A percentile compares a stretch with the other conserved stretches of the same genome.
phyloP scores from a whole-genome alignment of 1,139 yeast genomes.

The Yamadazyma trypodendri region DNA sequence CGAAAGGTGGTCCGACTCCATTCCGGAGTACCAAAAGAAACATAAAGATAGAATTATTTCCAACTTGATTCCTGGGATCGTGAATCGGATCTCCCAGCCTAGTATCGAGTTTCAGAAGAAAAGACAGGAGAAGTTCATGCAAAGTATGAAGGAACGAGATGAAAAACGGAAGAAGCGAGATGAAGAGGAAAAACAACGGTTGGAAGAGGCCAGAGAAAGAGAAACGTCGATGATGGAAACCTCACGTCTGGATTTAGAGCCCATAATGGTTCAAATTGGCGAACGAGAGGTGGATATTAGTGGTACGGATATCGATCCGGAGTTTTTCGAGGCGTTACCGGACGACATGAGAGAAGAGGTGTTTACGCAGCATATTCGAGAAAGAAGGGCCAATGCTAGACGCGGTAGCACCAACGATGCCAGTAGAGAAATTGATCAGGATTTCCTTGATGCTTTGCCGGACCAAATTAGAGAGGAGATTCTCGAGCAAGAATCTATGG shows the following conservation, averaged over 20 bases:
- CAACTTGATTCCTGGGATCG: conserved; percentile 50
- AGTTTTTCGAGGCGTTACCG: conserved; percentile 85
- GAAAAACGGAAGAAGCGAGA: conserved; percentile 21
- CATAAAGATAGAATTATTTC: conserved; percentile 38
- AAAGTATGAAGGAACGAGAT: conserved; percentile 34
- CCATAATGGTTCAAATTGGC: conserved; percentile 72
- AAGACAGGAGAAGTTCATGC: conserved; percentile 26
- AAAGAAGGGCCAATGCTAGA: conserved; percentile 53
- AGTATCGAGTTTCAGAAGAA: conserved; percentile 37
- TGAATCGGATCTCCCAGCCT: conserved; percentile 52
- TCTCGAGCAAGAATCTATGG: conserved; percentile 62
- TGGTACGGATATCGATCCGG: conserved; percentile 91
- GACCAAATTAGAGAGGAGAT: conserved; percentile 72
- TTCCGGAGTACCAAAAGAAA: conserved; percentile 48
- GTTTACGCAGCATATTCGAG: conserved; percentile 80
- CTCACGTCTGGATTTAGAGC: conserved; percentile 26
- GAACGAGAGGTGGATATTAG: conserved; percentile 82
- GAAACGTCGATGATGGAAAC: conserved; percentile 26
- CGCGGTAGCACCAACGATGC: conserved; percentile 29
- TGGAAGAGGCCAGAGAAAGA: conserved; percentile 37
- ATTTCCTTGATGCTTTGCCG: conserved; percentile 80
- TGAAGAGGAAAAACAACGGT: conserved; percentile 33
- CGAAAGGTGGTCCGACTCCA: conserved; percentile 70
- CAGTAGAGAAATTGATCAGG: conserved; percentile 73
- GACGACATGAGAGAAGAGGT: conserved; percentile 94